A percentile compares a stretch with the other conserved stretches of the same genome.
Conservation (phyloP, 1,284 basidiomycete species). For the Cystobasidiaceae sp. region DNA sequence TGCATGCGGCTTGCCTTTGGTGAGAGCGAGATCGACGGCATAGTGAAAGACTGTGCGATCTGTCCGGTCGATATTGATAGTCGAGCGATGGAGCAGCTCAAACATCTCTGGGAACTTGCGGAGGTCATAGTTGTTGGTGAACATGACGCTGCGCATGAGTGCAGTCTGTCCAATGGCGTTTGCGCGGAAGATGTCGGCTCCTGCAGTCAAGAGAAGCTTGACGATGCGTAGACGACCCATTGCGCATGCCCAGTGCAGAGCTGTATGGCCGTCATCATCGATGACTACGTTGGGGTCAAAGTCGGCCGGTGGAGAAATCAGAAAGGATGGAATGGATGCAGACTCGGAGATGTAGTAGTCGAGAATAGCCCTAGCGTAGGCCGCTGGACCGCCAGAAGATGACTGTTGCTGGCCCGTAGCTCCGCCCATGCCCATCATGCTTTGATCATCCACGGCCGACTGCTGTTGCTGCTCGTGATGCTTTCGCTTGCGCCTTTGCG, state of each 20-base stretch:
- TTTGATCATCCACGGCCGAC: slow-evolving; percentile 33
- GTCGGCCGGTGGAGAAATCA: slow-evolving; percentile 82
- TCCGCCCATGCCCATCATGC: slow-evolving; percentile 43
- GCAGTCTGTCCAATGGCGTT: slow-evolving; percentile 97
- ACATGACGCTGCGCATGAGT: slow-evolving; percentile 98
- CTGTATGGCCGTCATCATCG: slow-evolving; percentile 96
- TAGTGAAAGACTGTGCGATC: slow-evolving; percentile 99
- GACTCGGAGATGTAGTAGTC: slow-evolving; percentile 99
- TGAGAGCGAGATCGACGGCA: slow-evolving; percentile 96
- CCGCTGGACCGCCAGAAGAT: slow-evolving; percentile 46
- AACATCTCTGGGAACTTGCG: slow-evolving; percentile 98
- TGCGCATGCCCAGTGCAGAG: slow-evolving; percentile 97
- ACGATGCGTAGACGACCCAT: slow-evolving; percentile 98
- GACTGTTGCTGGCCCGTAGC: slow-evolving; percentile 34
- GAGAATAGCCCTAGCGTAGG: slow-evolving; percentile 90
- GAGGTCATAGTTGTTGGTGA: slow-evolving; percentile 98
- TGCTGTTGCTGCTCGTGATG: slow-evolving; percentile 42
- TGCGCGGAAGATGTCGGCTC: slow-evolving; percentile 94
- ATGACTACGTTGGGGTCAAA: slow-evolving; percentile 96
- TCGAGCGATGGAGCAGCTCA: slow-evolving; percentile 91
- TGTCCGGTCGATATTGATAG: slow-evolving; percentile 96
- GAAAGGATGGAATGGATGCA: slow-evolving; percentile 80
- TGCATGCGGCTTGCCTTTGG: slow-evolving; percentile 95
- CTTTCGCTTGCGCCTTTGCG: slow-evolving; percentile 35
- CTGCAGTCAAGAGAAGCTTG: slow-evolving; percentile 86